Evolutionary conservation across 2,329 filamentous ascomycete species (phyloP).

Genomic region (Coniochaeta prunicola): DNA sequence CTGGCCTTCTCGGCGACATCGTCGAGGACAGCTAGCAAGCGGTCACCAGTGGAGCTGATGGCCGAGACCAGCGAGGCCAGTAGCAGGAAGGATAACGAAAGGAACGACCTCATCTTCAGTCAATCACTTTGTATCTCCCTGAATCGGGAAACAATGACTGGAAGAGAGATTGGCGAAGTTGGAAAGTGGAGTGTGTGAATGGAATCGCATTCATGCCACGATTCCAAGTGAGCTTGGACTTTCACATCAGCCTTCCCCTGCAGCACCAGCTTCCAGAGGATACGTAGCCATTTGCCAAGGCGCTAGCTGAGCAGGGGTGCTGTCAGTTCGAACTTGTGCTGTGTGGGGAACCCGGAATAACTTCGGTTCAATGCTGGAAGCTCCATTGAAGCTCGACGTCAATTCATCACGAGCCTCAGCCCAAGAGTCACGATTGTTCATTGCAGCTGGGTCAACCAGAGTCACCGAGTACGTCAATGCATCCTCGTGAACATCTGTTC

Average conservation of each 20-base stretch:
- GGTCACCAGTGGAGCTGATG: conserved; percentile 69
- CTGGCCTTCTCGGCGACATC: conserved; percentile 70
- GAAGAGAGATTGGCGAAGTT: conserved; percentile 5
- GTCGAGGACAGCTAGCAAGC: conserved; percentile 81
- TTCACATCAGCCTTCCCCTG: conserved; percentile 19
- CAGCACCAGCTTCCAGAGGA: conserved; percentile 12
- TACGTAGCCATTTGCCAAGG: conserved; percentile 28
- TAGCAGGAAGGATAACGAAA: conserved; percentile 62
- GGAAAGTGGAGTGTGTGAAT: not conserved
- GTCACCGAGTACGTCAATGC: conserved; percentile 1
- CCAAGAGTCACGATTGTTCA: not conserved
- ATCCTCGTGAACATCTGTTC: too few species aligned
- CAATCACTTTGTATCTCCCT: not conserved
- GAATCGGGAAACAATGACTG: conserved; percentile 1
- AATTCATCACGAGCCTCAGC: not conserved
- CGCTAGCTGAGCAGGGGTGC: conserved; percentile 2
- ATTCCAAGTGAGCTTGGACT: conserved; percentile 17
- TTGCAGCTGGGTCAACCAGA: not conserved
- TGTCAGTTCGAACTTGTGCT: not conserved
- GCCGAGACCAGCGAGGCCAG: conserved; percentile 64
- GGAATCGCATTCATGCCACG: conserved; percentile 3
- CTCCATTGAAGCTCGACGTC: not conserved
- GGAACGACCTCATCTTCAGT: conserved; percentile 59
- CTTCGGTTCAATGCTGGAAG: not conserved
- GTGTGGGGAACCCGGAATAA: not conserved